Conservation (phyloP, 768 basidiomycete species). For the Mycena polygramma region DNA sequence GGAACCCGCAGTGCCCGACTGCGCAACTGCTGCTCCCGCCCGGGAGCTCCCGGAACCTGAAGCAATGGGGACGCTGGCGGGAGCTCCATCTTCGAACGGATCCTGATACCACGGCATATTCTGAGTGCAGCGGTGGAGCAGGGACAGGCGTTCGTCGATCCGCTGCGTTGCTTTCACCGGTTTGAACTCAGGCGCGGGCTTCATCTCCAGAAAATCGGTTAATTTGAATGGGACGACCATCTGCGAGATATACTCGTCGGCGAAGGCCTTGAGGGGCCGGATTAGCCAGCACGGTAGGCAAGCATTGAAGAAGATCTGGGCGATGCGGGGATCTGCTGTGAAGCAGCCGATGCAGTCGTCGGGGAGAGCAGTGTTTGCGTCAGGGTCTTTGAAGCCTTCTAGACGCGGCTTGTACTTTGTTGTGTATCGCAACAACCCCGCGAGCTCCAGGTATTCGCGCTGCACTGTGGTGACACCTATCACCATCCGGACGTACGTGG, state of each 20-base stretch:
- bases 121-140: not conserved
- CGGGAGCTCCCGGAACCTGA: not conserved
- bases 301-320: constrained; percentile 13
- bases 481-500: not conserved
- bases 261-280: constrained; percentile 6
- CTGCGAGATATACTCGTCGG: not conserved
- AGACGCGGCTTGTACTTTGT: constrained; percentile 17
- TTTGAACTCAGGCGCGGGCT: not conserved
- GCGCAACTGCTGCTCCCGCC: not conserved
- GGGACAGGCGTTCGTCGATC: not conserved
- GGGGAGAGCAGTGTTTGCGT: not conserved
- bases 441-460: constrained; percentile 21
- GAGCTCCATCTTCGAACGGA: not conserved
- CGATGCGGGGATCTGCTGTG: constrained; percentile 11
- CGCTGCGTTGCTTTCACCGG: not conserved
- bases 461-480: constrained; percentile 15
- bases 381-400: constrained; percentile 15
- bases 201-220: constrained; percentile 6
- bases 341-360: constrained; percentile 19
- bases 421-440: constrained; percentile 13
- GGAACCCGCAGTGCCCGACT: constrained; percentile 1
- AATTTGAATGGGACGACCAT: not conserved
- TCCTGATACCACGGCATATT: constrained; percentile 8
- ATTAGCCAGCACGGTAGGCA: constrained; percentile 7
- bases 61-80: not conserved